Conservation (phyloP, 345 rosid species). For the Salix caprea region DNA sequence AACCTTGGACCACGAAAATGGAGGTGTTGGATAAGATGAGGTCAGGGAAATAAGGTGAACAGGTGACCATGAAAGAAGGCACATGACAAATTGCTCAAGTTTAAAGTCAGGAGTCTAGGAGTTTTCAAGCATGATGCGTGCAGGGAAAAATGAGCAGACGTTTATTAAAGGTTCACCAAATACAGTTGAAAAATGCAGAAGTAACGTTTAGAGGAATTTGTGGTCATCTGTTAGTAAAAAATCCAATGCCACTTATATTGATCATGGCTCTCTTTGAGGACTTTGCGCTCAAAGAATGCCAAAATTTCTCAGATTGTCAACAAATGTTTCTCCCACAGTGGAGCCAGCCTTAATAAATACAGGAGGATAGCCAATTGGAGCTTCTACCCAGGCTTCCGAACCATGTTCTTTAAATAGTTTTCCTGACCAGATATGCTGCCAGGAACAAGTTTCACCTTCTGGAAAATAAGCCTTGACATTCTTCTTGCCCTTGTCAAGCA, state of each 20-base stretch:
- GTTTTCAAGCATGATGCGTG: background rate
- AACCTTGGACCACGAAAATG: background rate
- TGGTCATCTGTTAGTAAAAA: background rate
- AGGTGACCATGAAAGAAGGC: background rate
- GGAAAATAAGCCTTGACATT: constrained; percentile 61
- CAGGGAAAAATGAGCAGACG: background rate
- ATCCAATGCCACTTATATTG: background rate
- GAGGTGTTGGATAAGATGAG: background rate
- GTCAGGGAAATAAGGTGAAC: background rate
- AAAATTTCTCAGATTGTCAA: constrained; percentile 39
- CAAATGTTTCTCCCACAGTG: constrained; percentile 44
- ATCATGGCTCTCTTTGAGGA: background rate
- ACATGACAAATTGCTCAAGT: background rate
- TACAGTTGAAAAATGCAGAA: background rate
- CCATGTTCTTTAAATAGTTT: constrained; percentile 37
- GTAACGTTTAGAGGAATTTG: background rate
- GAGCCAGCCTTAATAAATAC: constrained; percentile 59
- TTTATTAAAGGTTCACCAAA: background rate
- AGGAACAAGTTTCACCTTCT: constrained; percentile 35
- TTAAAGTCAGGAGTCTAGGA: background rate
- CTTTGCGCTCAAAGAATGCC: constrained; percentile 24
- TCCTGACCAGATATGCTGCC: constrained; percentile 69
- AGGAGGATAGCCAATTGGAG: constrained; percentile 64
- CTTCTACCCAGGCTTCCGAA: constrained; percentile 43
- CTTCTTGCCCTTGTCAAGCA: constrained; percentile 53